These are phyloP conservation scores for Lagenidium sp. DNA, from an alignment of 352 stramenopile genomes.

Conservation along the genomic window DNA sequence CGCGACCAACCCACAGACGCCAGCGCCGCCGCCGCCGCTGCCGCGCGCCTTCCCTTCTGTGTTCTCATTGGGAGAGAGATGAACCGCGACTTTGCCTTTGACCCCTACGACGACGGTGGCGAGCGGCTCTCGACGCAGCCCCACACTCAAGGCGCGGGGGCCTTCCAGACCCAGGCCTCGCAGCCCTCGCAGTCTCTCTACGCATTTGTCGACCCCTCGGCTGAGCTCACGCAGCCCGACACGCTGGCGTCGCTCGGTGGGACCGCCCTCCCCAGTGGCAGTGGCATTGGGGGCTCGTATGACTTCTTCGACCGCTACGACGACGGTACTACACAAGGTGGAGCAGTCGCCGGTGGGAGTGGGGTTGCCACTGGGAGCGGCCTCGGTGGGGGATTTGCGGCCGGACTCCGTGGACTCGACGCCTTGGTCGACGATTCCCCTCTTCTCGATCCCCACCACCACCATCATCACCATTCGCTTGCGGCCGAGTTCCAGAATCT, in stretches of 20 bases:
- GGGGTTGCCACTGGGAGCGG: conserved; percentile 7
- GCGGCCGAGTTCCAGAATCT: conserved; percentile 47
- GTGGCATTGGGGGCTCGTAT: conserved; percentile 3
- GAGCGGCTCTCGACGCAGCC: neutral
- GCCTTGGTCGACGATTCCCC: conserved; percentile 24
- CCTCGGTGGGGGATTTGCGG: neutral
- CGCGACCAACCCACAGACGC: too few species aligned
- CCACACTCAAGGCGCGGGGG: conserved; percentile 12
- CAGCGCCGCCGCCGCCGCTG: too few species aligned
- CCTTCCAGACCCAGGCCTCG: conserved; percentile 38
- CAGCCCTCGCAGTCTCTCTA: conserved; percentile 33
- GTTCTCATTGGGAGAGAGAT: too few species aligned
- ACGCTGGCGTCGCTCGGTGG: too few species aligned
- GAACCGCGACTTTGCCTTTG: conserved; percentile 14
- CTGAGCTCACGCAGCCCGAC: conserved; percentile 20
- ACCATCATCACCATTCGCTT: conserved; percentile 6
- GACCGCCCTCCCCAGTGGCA: too few species aligned
- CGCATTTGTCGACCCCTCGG: conserved; percentile 58
- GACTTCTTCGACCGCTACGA: conserved; percentile 68
- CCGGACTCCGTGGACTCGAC: too few species aligned
- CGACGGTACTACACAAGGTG: too few species aligned
- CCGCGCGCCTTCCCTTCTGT: too few species aligned
- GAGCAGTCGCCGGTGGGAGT: neutral
- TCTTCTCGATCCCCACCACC: conserved; percentile 23
- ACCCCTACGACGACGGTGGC: conserved; percentile 9